Base-by-base conservation (phyloP, 2,329 filamentous ascomycete genomes). In the Sporothrix pseudoabietina region DNA sequence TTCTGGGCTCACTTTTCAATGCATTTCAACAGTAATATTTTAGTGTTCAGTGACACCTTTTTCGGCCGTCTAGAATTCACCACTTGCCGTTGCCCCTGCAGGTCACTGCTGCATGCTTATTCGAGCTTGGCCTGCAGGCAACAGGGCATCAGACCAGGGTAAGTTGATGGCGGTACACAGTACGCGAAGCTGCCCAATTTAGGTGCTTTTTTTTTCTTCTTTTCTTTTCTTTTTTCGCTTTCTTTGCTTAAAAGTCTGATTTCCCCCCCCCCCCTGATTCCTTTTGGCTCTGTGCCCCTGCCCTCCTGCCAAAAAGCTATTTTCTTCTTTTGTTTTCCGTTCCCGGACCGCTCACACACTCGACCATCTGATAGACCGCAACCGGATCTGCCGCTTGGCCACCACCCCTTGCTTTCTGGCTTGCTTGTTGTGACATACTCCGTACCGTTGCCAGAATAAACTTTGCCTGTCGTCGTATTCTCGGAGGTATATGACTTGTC, bases 41-140 rank as follows among this genome's bases (percentile, higher is more conserved):
- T 63, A 63, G 59, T 41, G 35, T 19, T 63, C 8, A 22, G 16
- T 39, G 35, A 8, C 19, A 4, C 4, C 10, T 47, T 65, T 44
- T 65, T 47, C 30, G 10, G 16, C n/a, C n/a, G n/a, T 44, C 35
- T 8, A 26, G 39, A 65, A 26, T 44, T 47, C n/a, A 26, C 57
- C 8, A 65, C 61, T 65, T 65, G 49, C 44, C 49, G 22, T n/a
- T 66, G n/a, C 32, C n/a, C 59, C n/a, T 72, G 32, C 47, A 57
- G 63, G 59, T 59, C 57, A 66, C 52, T 39, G 49, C 52, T 68
- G 71, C 59, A 71, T 30, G 61, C 71, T 57, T 55, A 68, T 71
- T 71, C 57, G 69, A 35, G 54, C 54, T 49, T 59, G 69, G 69
- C 52, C 52, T 57, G 41, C 61, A 57, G 32, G 10, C 26, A 12